Base-by-base conservation (phyloP, 371 early-diverging fungal species). In the Mortierella sp. region DNA sequence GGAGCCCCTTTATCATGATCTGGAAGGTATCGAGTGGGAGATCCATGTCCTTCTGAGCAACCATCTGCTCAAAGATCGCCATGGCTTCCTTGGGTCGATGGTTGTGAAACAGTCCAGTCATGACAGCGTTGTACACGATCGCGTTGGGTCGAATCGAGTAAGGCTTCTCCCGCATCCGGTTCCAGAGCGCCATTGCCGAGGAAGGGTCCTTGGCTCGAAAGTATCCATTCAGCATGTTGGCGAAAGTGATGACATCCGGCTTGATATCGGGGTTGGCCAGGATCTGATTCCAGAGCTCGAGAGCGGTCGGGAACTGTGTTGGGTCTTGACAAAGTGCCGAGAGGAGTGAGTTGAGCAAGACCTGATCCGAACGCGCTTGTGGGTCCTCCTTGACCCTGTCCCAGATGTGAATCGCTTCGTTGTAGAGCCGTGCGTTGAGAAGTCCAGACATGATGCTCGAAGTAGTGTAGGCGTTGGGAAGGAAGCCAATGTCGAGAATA, bases 1-100 rank as follows among this genome's bases (percentile, higher is more conserved):
- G 79, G 28, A 85, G 55, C 2, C 86, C 86, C n/a, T 75, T 69
- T 37, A 81, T 73, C 86, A 85, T 81, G 44, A 85, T 81, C 10
- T 81, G 44, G 37, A 70, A 79, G 10, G 86, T 81, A 31, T 79
- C 76, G 61, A 81, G 48, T 10, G 78, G 21, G 26, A 76, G 31
- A 40, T 64, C 53, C 46, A 73, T 11, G 37, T 73, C 72, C 69
- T 75, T 71, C 10, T 44, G 31, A 0, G 40, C 37, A 0, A 31
- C 3, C 76, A 85, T 76, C 53, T 79, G 71, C 5, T 73, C 64
- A 51, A 70, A 85, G 10, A 79, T 16, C 5, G 4, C 34, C 69
- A 79, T 78, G 69, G 86, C 86, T 13, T 40, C 67, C 21, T 74
- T 76, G 1, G 86, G 81, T 34, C n/a, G 67, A 21, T 74, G 81